phyloP scores from a whole-genome alignment of 169 alveolate genomes.

The Plasmodium reichenowi region DNA sequence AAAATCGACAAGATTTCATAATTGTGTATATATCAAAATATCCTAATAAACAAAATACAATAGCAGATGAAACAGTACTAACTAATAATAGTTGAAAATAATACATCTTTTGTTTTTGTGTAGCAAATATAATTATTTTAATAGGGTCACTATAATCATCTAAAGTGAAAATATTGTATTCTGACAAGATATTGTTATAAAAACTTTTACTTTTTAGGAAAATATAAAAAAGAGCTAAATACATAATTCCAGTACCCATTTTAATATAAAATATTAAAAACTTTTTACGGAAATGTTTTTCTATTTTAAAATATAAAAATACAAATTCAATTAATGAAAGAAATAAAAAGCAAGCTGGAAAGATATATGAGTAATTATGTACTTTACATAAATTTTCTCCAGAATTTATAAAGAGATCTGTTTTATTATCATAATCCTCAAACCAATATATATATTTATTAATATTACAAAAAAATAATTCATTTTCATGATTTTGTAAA shows the following conservation, averaged over 20 bases:
- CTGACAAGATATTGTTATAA: conserved; percentile 17
- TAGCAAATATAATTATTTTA: conserved; percentile 34
- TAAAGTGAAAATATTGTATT: conserved; percentile 33
- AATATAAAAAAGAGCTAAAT: conserved; percentile 45
- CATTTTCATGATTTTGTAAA: conserved; percentile 52
- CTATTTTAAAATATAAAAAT: conserved; percentile 21
- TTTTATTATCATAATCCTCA: conserved; percentile 17
- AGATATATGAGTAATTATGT: conserved; percentile 51
- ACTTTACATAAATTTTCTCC: conserved; percentile 57
- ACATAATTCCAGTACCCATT: conserved; percentile 21
- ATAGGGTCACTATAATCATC: conserved; percentile 27
- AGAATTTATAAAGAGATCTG: conserved; percentile 10
- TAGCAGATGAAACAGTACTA: conserved; percentile 33
- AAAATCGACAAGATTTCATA: conserved; percentile 55
- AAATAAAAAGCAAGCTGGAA: conserved; percentile 23
- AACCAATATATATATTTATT: conserved; percentile 50
- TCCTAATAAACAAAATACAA: conserved; percentile 9
- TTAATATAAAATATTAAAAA: conserved; percentile 26
- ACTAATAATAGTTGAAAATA: conserved; percentile 27
- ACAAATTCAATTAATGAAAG: conserved; percentile 46
- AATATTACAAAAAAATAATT: conserved; percentile 54
- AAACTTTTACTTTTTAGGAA: conserved; percentile 40
- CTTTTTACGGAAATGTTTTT: conserved; percentile 33
- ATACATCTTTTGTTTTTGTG: conserved; percentile 62
- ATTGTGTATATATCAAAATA: conserved; percentile 48